Evolutionary conservation across 2,329 filamentous ascomycete species (phyloP).

Genomic region (Escovopsis sp.): DNA sequence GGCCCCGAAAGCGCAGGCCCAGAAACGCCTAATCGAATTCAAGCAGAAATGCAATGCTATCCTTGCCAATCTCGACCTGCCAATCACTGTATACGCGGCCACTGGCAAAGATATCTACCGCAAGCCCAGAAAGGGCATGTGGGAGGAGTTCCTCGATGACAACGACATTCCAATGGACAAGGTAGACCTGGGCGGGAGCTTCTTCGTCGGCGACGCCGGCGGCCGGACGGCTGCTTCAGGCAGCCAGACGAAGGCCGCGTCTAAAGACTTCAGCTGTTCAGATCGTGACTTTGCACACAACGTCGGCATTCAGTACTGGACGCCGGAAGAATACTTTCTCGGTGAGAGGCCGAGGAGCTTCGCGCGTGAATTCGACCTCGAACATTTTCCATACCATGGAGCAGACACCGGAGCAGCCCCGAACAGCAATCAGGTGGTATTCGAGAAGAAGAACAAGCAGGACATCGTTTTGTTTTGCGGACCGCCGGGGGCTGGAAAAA

Average conservation of each 20-base stretch:
- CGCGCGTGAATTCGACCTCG: slow-evolving; percentile 55
- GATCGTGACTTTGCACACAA: slow-evolving; percentile 76
- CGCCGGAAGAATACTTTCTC: slow-evolving; percentile 87
- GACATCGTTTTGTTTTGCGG: slow-evolving; percentile 81
- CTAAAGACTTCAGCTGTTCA: slow-evolving; percentile 50
- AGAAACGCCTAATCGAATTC: slow-evolving; percentile 59
- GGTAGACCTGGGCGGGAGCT: slow-evolving; percentile 54
- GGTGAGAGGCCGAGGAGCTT: slow-evolving; percentile 50
- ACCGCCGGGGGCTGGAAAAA: slow-evolving; percentile 81
- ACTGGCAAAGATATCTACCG: slow-evolving; percentile 68
- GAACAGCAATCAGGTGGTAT: slow-evolving; percentile 18
- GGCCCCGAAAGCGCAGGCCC: slow-evolving; percentile 38
- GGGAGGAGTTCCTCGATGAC: slow-evolving; percentile 47
- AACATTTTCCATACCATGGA: slow-evolving; percentile 30
- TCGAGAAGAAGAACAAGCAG: slow-evolving; percentile 45
- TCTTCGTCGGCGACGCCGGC: slow-evolving; percentile 84
- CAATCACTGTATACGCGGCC: slow-evolving; percentile 71
- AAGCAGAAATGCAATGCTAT: slow-evolving; percentile 64
- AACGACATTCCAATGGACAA: slow-evolving; percentile 39
- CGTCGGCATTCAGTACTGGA: slow-evolving; percentile 62
- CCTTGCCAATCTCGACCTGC: slow-evolving; percentile 56
- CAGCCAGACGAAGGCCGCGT: slow-evolving; percentile 9
- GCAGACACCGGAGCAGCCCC: slow-evolving; percentile 6
- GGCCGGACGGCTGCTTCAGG: slow-evolving; percentile 33
- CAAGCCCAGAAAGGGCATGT: slow-evolving; percentile 84